Conservation (phyloP, 768 basidiomycete genomes). For the Amanita jacksonii region DNA sequence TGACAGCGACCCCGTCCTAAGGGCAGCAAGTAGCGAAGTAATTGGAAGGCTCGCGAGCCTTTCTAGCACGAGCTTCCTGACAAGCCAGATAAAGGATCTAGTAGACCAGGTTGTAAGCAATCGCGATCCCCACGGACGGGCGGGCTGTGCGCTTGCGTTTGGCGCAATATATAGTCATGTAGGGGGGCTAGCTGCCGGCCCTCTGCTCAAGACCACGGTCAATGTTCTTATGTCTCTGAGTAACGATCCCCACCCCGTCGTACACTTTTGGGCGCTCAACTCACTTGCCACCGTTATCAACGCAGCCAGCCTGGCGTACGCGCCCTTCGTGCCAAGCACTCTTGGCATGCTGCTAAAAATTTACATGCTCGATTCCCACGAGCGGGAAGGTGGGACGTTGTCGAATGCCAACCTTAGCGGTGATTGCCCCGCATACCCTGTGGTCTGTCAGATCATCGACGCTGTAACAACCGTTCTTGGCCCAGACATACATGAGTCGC, state of each 20-base stretch:
- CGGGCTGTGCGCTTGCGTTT: slow-evolving; percentile 89
- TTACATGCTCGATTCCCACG: slow-evolving; percentile 85
- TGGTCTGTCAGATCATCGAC: slow-evolving; percentile 86
- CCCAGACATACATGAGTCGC: slow-evolving; percentile 89
- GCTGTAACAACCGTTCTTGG: slow-evolving; percentile 90
- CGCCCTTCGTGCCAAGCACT: slow-evolving; percentile 80
- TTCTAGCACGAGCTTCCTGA: slow-evolving; percentile 76
- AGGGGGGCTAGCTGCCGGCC: slow-evolving; percentile 90
- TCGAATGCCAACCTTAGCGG: slow-evolving; percentile 79
- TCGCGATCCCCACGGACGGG: slow-evolving; percentile 84
- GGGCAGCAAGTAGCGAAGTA: slow-evolving; percentile 76
- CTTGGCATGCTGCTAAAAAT: slow-evolving; percentile 86
- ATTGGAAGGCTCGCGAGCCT: slow-evolving; percentile 82
- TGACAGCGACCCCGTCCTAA: slow-evolving; percentile 69
- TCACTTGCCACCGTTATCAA: slow-evolving; percentile 83
- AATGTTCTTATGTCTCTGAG: slow-evolving; percentile 91
- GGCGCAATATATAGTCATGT: slow-evolving; percentile 88
- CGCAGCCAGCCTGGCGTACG: slow-evolving; percentile 86
- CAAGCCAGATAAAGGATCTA: slow-evolving; percentile 78
- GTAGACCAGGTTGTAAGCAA: slow-evolving; percentile 94
- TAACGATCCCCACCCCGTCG: slow-evolving; percentile 93
- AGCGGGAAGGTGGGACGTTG: slow-evolving; percentile 83
- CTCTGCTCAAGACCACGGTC: slow-evolving; percentile 90
- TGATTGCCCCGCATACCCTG: slow-evolving; percentile 86
- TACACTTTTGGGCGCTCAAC: slow-evolving; percentile 88